Percentiles rank a stretch among this genome's conserved stretches.
Evolutionary conservation across 345 rosid genomes (phyloP).

Genomic region (Linum usitatissimum): DNA sequence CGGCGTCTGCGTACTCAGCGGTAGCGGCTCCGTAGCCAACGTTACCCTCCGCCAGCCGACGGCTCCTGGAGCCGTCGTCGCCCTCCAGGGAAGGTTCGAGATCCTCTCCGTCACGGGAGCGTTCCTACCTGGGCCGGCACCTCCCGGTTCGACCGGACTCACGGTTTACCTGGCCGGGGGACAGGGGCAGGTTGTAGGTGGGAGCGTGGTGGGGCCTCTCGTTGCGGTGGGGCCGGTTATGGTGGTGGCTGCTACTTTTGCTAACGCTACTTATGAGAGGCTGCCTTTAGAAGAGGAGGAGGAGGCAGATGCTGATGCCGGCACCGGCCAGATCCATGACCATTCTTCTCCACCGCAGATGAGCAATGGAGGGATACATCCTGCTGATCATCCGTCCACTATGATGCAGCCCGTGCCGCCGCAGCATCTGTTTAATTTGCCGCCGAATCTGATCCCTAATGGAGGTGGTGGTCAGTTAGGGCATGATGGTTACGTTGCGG

Average conservation of each 20-base stretch:
- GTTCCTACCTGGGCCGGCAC: constrained; percentile 79
- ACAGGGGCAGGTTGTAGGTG: constrained; percentile 76
- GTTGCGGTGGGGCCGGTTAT: constrained; percentile 67
- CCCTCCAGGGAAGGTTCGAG: constrained; percentile 71
- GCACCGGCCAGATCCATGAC: constrained; percentile 33
- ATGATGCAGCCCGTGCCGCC: constrained; percentile 7
- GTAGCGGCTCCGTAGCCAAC: constrained; percentile 72
- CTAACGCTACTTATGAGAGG: constrained; percentile 78
- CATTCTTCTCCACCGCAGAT: constrained; percentile 43
- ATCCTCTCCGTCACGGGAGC: constrained; percentile 70
- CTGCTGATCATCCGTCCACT: constrained; percentile 29
- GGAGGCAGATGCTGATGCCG: constrained; percentile 18
- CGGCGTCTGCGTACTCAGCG: constrained; percentile 74
- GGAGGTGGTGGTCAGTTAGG: constrained; percentile 46
- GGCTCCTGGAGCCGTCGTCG: constrained; percentile 61
- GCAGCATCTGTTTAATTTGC: constrained; percentile 40
- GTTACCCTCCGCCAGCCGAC: constrained; percentile 73
- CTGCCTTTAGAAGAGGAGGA: constrained; percentile 66
- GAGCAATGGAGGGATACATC: constrained; percentile 24
- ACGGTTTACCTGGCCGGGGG: constrained; percentile 67
- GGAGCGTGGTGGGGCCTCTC: constrained; percentile 63
- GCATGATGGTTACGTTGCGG: constrained; percentile 62
- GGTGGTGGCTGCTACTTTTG: constrained; percentile 78
- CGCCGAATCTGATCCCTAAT: constrained; percentile 58
- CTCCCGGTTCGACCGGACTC: constrained; percentile 74